Evolutionary conservation across 2,329 filamentous ascomycete species (phyloP).

Genomic region (Sporothrix pseudoabietina): DNA sequence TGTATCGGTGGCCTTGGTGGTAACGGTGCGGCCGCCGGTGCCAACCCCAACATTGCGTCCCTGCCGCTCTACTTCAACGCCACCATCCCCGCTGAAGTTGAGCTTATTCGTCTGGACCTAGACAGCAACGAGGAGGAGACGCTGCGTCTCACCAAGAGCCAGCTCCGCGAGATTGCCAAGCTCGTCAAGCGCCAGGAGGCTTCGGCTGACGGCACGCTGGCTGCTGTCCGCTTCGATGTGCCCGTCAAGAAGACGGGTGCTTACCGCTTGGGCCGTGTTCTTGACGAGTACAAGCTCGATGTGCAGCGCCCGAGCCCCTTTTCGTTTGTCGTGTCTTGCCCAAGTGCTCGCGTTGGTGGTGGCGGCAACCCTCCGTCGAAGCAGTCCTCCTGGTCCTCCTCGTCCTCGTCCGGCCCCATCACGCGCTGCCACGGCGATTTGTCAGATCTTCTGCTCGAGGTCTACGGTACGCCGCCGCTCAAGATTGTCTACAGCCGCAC

Average conservation of each 20-base stretch:
- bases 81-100: slow-evolving; percentile 83
- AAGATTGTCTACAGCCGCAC: slow-evolving; percentile 90
- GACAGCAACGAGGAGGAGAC: slow-evolving; percentile 75
- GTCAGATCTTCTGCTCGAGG: slow-evolving; percentile 80
- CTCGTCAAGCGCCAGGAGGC: slow-evolving; percentile 60
- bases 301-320: slow-evolving; percentile 76
- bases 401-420: slow-evolving; percentile 42
- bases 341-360: slow-evolving; percentile 66
- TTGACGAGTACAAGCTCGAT: slow-evolving; percentile 93
- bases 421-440: slow-evolving; percentile 80
- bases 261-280: slow-evolving; percentile 80
- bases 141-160: slow-evolving; percentile 71
- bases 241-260: slow-evolving; percentile 82
- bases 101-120: slow-evolving; percentile 84
- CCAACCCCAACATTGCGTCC: slow-evolving; percentile 33
- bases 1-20: slow-evolving; percentile 71
- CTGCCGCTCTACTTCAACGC: slow-evolving; percentile 92
- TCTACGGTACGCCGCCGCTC: slow-evolving; percentile 85
- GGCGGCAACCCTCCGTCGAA: slow-evolving; percentile 10
- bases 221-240: slow-evolving; percentile 69
- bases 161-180: slow-evolving; percentile 74
- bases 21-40: not conserved
- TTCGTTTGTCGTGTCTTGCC: slow-evolving; percentile 83
- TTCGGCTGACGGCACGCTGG: slow-evolving; percentile 60
- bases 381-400: slow-evolving; percentile 54